Evolutionary conservation across 2,329 filamentous ascomycete species (phyloP), one percentile per base, ranked within the genome.

Genomic region (Calonectria crousiana): DNA sequence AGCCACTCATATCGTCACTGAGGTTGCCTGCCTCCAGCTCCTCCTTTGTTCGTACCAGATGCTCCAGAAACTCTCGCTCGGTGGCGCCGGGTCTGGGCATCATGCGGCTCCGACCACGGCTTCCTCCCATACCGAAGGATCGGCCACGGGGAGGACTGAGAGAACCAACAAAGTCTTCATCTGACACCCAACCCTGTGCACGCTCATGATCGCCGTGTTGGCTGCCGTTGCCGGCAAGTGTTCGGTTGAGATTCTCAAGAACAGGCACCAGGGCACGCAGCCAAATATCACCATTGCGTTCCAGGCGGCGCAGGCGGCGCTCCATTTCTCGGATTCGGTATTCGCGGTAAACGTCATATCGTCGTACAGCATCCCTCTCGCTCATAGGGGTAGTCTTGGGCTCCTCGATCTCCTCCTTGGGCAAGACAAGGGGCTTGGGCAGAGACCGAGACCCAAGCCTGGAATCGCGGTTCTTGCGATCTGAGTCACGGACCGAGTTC

Each of bases 271-370:
- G 78, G 3, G 87, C 85, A 18, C 84, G 82, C 52, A 87, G 79
- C 85, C 87, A 87, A 4, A 86, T 80, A 49, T 89, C 87, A 51
- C 87, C 85, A 64, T 88, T 87, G 20, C 84, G 83, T 80, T 90
- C 88, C 2, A 90, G 83, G 20, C 84, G 82, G 9, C 85, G 84
- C 16, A 90, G 79, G 1, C 88, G 85, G 14, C 83, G 83, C 75
- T 89, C 88, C 81, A 89, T 86, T 49, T 90, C 89, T 30, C 83
- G 84, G 20, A 88, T 80, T 10, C 85, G 87, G 26, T 84, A 82
- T 72, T 87, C 85, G 13, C 84, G 82, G 34, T 87, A 84, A 4
- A 81, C 82, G 62, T 88, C 85, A 72, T 88, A 87, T 11, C 84
- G 82, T 6, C 80, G 78, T 23, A 84, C 69, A 13, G 86, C 80